These are phyloP conservation scores for Colletotrichum endophyticum DNA, from an alignment of 2,329 filamentous ascomycete genomes.

Conservation along the genomic window DNA sequence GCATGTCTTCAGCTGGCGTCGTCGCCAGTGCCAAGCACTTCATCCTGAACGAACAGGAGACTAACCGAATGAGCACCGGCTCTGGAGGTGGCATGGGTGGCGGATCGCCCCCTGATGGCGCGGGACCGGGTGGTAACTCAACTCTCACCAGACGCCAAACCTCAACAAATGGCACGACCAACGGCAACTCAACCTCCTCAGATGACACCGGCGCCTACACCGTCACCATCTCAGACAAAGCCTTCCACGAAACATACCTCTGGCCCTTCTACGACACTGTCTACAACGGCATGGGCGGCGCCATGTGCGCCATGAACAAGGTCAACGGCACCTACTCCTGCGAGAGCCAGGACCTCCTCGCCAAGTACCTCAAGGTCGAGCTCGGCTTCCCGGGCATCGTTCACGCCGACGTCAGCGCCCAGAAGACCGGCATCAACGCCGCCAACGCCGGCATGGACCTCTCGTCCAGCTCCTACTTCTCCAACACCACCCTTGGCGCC, in stretches of 20 bases:
- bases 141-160: slow-evolving; percentile 58
- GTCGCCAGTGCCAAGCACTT: slow-evolving; percentile 54
- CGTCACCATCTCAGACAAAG: slow-evolving; percentile 33
- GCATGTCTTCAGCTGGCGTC: background rate
- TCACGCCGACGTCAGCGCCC: slow-evolving; percentile 24
- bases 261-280: slow-evolving; percentile 26
- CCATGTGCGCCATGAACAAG: slow-evolving; percentile 30
- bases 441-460: slow-evolving; percentile 31
- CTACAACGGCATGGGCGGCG: slow-evolving; percentile 21
- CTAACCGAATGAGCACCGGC: slow-evolving; percentile 37
- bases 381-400: slow-evolving; percentile 28
- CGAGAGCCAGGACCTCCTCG: slow-evolving; percentile 27
- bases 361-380: slow-evolving; percentile 28
- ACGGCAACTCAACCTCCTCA: slow-evolving; percentile 52
- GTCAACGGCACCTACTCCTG: slow-evolving; percentile 27
- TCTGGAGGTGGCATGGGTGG: slow-evolving; percentile 46
- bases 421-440: slow-evolving; percentile 25
- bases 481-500: slow-evolving; percentile 61
- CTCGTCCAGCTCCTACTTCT: slow-evolving; percentile 49
- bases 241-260: slow-evolving; percentile 28
- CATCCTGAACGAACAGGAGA: slow-evolving; percentile 68
- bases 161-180: slow-evolving; percentile 65
- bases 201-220: slow-evolving; percentile 37
- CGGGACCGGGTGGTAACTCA: background rate
- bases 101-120: slow-evolving; percentile 37